Percentiles rank a stretch among this genome's conserved stretches.
Evolutionary conservation across 2,329 filamentous ascomycete genomes (phyloP).

Genomic region (Colletotrichum paranaense): DNA sequence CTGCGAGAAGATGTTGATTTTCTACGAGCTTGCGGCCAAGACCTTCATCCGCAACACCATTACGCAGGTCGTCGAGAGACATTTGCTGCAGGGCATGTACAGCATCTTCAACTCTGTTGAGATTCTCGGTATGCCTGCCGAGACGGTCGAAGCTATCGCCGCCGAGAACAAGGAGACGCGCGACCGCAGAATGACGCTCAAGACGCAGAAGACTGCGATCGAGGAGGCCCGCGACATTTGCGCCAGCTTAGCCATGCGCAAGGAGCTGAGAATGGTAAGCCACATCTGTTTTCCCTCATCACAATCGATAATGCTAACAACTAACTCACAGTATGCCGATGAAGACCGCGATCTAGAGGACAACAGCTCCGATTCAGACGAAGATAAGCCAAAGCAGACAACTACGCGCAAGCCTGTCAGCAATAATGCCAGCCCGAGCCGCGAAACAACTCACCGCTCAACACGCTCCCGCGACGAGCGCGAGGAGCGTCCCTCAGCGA

Average conservation of each 20-base stretch:
- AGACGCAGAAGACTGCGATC: slow-evolving; percentile 61
- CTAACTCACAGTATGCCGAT: slow-evolving; percentile 39
- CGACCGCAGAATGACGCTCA: slow-evolving; percentile 59
- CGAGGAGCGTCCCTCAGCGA: slow-evolving; percentile 4
- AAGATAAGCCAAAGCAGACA: slow-evolving; percentile 19
- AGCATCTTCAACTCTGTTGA: slow-evolving; percentile 64
- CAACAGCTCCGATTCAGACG: slow-evolving; percentile 44
- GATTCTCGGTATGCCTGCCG: slow-evolving; percentile 58
- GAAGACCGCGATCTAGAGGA: slow-evolving; percentile 40
- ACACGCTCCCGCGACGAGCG: slow-evolving; percentile 27
- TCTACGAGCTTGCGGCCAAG: slow-evolving; percentile 64
- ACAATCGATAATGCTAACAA: neutral
- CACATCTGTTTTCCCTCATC: neutral
- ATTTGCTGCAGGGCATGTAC: slow-evolving; percentile 63
- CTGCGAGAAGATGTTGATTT: slow-evolving; percentile 66
- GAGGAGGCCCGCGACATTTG: slow-evolving; percentile 62
- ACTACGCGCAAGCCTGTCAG: slow-evolving; percentile 27
- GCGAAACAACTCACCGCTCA: slow-evolving; percentile 3
- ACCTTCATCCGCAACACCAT: slow-evolving; percentile 65
- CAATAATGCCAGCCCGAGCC: slow-evolving; percentile 15
- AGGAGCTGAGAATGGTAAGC: slow-evolving; percentile 53
- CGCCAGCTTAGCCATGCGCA: slow-evolving; percentile 63
- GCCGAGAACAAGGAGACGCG: slow-evolving; percentile 65
- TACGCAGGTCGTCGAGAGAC: slow-evolving; percentile 63
- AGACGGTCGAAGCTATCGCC: slow-evolving; percentile 60